Conservation (phyloP, 352 stramenopile species). For the Phytophthora podocarpi region DNA sequence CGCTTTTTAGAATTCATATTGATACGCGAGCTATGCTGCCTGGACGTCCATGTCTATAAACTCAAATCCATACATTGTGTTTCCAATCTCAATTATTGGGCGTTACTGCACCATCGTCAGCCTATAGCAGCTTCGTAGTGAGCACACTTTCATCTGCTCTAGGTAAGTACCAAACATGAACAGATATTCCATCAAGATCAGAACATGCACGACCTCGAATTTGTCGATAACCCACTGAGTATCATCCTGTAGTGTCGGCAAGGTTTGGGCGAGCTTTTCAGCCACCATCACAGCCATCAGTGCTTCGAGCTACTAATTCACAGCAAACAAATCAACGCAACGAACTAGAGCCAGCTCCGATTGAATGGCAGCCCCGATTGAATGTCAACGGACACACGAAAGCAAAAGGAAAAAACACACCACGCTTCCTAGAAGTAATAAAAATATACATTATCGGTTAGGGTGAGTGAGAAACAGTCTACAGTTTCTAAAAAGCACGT, state of each 20-base stretch:
- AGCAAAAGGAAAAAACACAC: too few relatives aligned
- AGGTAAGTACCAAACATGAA: constrained; percentile 51
- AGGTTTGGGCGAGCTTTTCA: neutral
- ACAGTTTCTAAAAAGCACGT: too few relatives aligned
- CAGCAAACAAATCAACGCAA: too few relatives aligned
- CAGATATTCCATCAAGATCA: constrained; percentile 51
- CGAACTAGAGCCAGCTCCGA: too few relatives aligned
- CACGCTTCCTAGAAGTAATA: too few relatives aligned
- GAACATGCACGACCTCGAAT: constrained; percentile 43
- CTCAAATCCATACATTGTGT: constrained; percentile 43
- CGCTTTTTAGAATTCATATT: constrained; percentile 1
- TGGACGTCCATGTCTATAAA: constrained; percentile 23
- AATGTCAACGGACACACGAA: too few relatives aligned
- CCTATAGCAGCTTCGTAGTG: constrained; percentile 44
- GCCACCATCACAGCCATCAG: neutral
- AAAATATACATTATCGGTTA: too few relatives aligned
- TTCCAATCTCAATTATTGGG: constrained; percentile 5
- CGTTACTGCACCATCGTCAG: constrained; percentile 17
- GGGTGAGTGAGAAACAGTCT: too few relatives aligned
- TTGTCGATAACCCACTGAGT: constrained; percentile 26
- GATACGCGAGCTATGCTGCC: constrained; percentile 5
- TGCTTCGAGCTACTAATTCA: too few relatives aligned
- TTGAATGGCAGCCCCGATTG: too few relatives aligned
- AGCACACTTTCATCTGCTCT: constrained; percentile 38
- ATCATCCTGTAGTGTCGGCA: neutral